Evolutionary conservation across 805 yeast species (phyloP), one percentile per base, ranked within the genome.

Genomic region (Candida stauntonica): DNA sequence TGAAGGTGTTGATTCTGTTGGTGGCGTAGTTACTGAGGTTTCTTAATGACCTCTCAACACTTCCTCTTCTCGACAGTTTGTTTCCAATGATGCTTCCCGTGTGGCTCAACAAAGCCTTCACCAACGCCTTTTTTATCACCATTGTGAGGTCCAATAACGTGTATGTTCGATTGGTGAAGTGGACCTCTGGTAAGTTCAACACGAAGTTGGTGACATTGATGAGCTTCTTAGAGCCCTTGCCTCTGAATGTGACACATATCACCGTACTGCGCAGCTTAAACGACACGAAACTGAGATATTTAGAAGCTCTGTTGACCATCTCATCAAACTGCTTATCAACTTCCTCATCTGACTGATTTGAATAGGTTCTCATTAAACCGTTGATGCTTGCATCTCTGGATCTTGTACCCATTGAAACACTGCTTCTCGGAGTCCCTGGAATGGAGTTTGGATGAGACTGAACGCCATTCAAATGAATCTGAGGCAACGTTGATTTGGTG

Each of bases 81-180:
- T 86, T 86, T n/a, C 83, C 79, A 26, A 89, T 55, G 35, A 91
- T 74, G 41, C 81, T 77, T 3, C 95, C 96, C 0, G 89, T 72
- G 50, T 83, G 87, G 32, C 67, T 67, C 38, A 82, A 48, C 16
- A 82, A 59, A 2, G 79, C 67, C 53, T 72, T 78, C 27, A 79
- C 61, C n/a, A 81, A 52, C 26, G 77, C 79, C 52, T 77, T 81
- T 55, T 81, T 79, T 39, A 89, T 53, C 21, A 74, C 69, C 50
- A 72, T 53, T 3, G 81, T 66, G 29, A 89, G 62, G 48, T 89
- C 97, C 38, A 77, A 65, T 34, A 75, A 66, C 1, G 88, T 77
- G 85, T 94, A 81, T 5, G 83, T 72, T 64, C 75, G 76, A 57
- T 82, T 78, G 26, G 60, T 52, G 51, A 82, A 75, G 35, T 63